These are phyloP conservation scores for Aspergillus eucalypticola DNA, from an alignment of 2,329 filamentous ascomycete genomes.

Conservation along the genomic window DNA sequence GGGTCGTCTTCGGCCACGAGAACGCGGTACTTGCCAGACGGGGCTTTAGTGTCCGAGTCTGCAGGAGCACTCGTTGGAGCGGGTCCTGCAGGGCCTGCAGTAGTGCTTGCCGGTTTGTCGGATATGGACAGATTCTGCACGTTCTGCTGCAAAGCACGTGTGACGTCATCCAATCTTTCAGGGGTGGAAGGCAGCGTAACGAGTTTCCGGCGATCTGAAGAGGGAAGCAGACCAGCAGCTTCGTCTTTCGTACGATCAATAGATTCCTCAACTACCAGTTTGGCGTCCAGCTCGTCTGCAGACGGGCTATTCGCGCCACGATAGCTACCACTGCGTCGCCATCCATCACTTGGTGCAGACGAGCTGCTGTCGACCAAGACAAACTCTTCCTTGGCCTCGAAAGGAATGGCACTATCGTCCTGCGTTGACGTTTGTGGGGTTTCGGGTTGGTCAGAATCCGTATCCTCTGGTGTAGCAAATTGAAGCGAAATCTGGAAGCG, in stretches of 20 bases:
- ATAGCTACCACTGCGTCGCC: neutral
- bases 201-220: neutral
- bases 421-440: conserved; percentile 13
- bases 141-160: neutral
- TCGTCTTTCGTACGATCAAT: neutral
- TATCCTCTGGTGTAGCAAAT: conserved; percentile 61
- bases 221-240: neutral
- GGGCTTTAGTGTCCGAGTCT: neutral
- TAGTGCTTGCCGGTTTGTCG: neutral
- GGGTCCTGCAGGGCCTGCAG: neutral
- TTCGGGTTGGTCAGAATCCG: neutral
- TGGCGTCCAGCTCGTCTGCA: neutral
- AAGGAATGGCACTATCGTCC: neutral
- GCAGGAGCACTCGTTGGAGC: neutral
- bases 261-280: conserved; percentile 22
- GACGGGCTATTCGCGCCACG: conserved; percentile 11
- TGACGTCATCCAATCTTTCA: neutral
- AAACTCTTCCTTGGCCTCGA: conserved; percentile 37
- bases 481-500: conserved; percentile 78
- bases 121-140: neutral
- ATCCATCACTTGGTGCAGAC: neutral
- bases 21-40: conserved; percentile 43
- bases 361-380: conserved; percentile 36
- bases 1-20: conserved; percentile 88
- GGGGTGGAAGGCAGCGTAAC: neutral